Percentiles rank a stretch among this genome's conserved stretches.
These are phyloP conservation scores for Tilletia indica DNA, from an alignment of 1,284 basidiomycete genomes.

Conservation along the genomic window DNA sequence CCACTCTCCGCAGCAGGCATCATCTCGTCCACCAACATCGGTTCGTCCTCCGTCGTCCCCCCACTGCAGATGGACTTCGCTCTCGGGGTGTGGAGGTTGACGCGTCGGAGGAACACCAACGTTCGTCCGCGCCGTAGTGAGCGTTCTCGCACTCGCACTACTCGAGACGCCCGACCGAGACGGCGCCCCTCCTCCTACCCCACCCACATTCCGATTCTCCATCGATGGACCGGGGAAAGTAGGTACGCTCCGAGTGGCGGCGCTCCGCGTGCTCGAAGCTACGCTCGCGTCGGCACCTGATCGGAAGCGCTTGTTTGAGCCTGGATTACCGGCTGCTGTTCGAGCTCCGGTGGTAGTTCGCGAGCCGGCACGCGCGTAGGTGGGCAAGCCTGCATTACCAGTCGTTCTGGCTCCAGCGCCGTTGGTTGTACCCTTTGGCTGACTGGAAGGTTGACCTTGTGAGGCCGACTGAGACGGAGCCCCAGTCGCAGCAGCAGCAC, in stretches of 20 bases:
- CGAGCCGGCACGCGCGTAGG: neutral
- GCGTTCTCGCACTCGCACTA: neutral
- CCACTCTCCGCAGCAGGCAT: neutral
- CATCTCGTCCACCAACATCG: conserved; percentile 1
- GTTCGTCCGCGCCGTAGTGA: neutral
- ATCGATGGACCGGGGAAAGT: neutral
- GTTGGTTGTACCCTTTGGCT: neutral
- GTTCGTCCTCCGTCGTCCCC: neutral
- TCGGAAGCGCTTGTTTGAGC: conserved; percentile 12
- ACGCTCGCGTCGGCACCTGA: conserved; percentile 5
- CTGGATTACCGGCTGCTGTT: conserved; percentile 6
- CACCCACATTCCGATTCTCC: neutral
- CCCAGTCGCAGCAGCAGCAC: neutral
- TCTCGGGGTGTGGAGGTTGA: neutral
- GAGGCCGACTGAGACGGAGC: neutral
- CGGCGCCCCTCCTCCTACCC: too few relatives aligned
- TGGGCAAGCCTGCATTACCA: neutral
- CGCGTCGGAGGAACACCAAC: neutral
- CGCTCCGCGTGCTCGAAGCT: conserved; percentile 12
- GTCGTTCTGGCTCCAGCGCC: neutral
- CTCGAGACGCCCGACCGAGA: neutral
- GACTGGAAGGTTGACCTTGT: neutral
- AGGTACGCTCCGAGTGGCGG: neutral
- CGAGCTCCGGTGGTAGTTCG: neutral
- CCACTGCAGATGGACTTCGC: neutral